Base-by-base conservation (phyloP, 139 green algal genomes). In the Edaphochlamys debaryana region DNA sequence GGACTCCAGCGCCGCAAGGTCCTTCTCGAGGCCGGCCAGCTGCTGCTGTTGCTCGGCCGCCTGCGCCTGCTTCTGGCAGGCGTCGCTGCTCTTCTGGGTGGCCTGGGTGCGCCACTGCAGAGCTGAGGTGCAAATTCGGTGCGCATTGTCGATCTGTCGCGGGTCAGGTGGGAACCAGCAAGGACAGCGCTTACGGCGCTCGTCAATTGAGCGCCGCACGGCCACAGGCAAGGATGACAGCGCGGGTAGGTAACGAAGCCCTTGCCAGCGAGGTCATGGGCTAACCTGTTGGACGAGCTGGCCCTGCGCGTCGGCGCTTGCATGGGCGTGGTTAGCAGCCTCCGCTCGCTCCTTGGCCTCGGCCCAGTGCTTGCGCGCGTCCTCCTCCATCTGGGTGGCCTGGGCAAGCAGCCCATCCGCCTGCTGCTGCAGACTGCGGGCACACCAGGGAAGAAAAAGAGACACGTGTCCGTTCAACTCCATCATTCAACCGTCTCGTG, bases 341-440 rank as follows among this genome's bases (percentile, higher is more conserved):
- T n/a, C 9, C 34, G 29, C 42, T 2, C 73, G 34, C 42, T 73
- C 42, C 63, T 52, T 3, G 13, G 63, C 42, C 42, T 82, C 76
- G 0, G 32, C 36, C 20, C 19, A 27, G 9, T 56, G 76, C 76
- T 52, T 73, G 0, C 22, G 32, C 3, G 63, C 63, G 25, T 82
- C 76, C 8, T 50, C 32, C 62, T 82, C 76, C 63, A 73, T 82
- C 42, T 69, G 63, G 1, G 4, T 20, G 29, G 76, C 63, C 25
- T 82, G 62, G 0, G 42, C 76, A 0, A 38, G 34, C 23, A 82
- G 29, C 0, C 76, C 63, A 25, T 82, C 76, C 4, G 76, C 62
- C 36, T 82, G 76, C 36, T 82, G 63, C 63, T 82, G 76, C 42
- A 82, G 70, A 27, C 76, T 82, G 63, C 48, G 45, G 4, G 32